These are phyloP conservation scores for Pseudoscleropodium purum DNA, from an alignment of 225 moss, liverwort and hornwort species.

Conservation along the genomic window DNA sequence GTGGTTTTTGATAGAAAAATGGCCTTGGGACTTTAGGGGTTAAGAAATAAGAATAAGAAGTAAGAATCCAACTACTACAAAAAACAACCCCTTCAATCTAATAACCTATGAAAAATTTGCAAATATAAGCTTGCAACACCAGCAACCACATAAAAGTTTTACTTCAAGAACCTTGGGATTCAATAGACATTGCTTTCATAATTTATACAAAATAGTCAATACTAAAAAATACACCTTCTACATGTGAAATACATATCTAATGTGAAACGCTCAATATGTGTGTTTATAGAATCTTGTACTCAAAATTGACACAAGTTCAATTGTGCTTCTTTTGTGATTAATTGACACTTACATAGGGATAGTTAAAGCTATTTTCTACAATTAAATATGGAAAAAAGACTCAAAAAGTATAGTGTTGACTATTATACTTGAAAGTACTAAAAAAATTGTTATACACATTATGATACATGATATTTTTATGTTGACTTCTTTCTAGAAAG, in stretches of 20 bases:
- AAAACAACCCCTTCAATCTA: neutral
- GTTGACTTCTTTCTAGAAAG: rapidly evolving
- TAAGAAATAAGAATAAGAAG: no score
- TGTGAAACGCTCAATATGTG: rapidly evolving
- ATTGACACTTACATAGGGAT: neutral
- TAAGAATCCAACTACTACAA: neutral
- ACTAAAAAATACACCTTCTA: neutral
- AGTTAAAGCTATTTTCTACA: neutral
- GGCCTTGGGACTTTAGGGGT: no score
- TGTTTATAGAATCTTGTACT: neutral
- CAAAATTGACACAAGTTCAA: neutral
- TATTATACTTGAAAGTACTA: neutral
- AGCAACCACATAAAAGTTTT: neutral
- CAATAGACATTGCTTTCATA: neutral
- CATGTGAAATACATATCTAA: neutral
- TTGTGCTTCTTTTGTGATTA: neutral
- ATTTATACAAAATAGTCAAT: neutral
- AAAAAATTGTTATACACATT: neutral
- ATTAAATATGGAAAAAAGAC: neutral
- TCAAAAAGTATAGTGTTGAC: neutral
- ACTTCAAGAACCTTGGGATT: neutral
- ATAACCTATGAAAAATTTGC: neutral
- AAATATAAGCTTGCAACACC: neutral
- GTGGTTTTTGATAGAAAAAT: no score
- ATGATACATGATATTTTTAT: neutral